Conservation (phyloP, 371 early-diverging fungal genomes). For the Nematocida parisii region DNA sequence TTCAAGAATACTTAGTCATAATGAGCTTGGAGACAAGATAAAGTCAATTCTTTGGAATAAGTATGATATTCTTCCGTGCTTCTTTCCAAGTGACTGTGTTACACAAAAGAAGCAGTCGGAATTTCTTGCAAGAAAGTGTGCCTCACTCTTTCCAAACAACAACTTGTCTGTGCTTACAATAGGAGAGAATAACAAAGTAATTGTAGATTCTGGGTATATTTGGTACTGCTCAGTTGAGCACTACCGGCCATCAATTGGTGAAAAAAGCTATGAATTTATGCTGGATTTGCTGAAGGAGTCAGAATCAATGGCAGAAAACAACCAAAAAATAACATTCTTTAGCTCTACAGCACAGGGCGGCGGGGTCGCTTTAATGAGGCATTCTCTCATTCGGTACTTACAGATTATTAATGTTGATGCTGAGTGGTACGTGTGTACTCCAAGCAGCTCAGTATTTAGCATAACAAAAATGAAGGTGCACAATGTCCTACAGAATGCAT, state of each 20-base stretch:
- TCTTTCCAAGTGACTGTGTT: constrained; percentile 34
- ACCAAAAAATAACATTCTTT: constrained; percentile 73
- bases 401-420: constrained; percentile 73
- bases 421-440: constrained; percentile 71
- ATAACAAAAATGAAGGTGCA: constrained; percentile 74
- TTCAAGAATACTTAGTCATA: background rate
- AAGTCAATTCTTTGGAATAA: constrained; percentile 53
- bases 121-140: constrained; percentile 57
- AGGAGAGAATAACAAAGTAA: constrained; percentile 46
- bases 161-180: constrained; percentile 59
- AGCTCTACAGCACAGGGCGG: constrained; percentile 82
- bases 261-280: constrained; percentile 16
- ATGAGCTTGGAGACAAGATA: constrained; percentile 32
- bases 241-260: constrained; percentile 41
- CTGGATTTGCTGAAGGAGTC: constrained; percentile 19
- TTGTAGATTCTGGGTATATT: constrained; percentile 53
- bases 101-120: constrained; percentile 54
- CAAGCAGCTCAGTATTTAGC: constrained; percentile 65
- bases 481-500: constrained; percentile 80
- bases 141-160: constrained; percentile 51
- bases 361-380: constrained; percentile 83
- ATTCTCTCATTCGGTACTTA: constrained; percentile 75
- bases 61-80: constrained; percentile 59
- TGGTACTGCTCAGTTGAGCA: constrained; percentile 54
- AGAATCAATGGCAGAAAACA: background rate